These are phyloP conservation scores for Phoma sp. DNA, from an alignment of 2,329 filamentous ascomycete genomes.

Conservation along the genomic window DNA sequence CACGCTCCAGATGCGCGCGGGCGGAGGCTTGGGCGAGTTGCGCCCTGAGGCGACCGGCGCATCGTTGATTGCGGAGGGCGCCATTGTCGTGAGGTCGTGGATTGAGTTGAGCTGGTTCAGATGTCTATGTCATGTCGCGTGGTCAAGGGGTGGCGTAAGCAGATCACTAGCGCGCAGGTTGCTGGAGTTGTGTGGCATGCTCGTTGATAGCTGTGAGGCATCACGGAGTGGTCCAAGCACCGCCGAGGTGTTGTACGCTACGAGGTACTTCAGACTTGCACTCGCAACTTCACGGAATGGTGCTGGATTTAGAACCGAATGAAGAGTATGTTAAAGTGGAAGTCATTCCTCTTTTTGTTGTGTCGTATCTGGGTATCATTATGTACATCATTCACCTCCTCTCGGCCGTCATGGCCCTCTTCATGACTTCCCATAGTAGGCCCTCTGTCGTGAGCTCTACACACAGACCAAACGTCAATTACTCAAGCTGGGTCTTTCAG, in stretches of 20 bases:
- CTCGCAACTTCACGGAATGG: not conserved
- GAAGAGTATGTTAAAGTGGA: too few species aligned
- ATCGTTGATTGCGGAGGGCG: conserved; percentile 48
- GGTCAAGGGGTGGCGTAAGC: conserved; percentile 20
- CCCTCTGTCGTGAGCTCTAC: not conserved
- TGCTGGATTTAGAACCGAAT: too few species aligned
- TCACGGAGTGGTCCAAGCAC: conserved; percentile 34
- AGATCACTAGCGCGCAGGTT: conserved; percentile 26
- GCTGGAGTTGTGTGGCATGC: conserved; percentile 25
- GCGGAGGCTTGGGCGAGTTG: conserved; percentile 62
- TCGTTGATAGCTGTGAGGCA: conserved; percentile 25
- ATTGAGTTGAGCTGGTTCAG: conserved; percentile 15
- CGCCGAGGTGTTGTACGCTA: conserved; percentile 13
- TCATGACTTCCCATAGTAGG: not conserved
- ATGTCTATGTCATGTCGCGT: conserved; percentile 38
- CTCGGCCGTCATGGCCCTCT: not conserved
- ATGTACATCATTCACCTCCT: not conserved
- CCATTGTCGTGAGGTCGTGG: conserved; percentile 36
- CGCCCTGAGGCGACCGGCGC: conserved; percentile 52
- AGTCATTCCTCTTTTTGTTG: not conserved
- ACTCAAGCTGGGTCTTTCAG: conserved; percentile 76
- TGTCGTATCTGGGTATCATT: conserved; percentile 11
- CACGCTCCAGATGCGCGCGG: conserved; percentile 60
- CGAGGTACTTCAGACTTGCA: not conserved
- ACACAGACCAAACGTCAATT: not conserved